Evolutionary conservation across 2,329 filamentous ascomycete genomes (phyloP).

Genomic region (Sphaerulina musiva): DNA sequence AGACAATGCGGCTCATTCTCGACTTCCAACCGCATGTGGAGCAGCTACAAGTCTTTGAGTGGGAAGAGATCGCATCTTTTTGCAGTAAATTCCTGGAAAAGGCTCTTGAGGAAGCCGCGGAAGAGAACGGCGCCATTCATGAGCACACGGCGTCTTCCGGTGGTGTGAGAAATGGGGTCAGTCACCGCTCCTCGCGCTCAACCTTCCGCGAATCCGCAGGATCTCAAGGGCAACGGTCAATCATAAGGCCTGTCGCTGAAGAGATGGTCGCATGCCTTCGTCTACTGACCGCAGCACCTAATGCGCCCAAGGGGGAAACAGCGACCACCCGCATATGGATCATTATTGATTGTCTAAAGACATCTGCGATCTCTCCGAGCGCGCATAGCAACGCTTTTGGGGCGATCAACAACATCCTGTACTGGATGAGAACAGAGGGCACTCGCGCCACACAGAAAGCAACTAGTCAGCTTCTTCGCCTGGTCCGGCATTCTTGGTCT

Average conservation of each 20-base stretch:
- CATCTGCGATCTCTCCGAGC: constrained; percentile 16
- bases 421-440: constrained; percentile 61
- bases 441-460: constrained; percentile 55
- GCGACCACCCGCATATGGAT: constrained; percentile 17
- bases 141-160: constrained; percentile 7
- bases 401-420: constrained; percentile 65
- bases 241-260: constrained; percentile 25
- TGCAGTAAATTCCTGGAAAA: constrained; percentile 55
- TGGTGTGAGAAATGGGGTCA: constrained; percentile 18
- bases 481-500: constrained; percentile 69
- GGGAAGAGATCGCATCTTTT: constrained; percentile 65
- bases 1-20: constrained; percentile 63
- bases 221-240: constrained; percentile 22
- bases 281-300: constrained; percentile 28
- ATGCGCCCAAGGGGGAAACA: constrained; percentile 24
- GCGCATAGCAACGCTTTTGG: constrained; percentile 66
- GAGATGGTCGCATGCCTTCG: constrained; percentile 29
- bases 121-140: constrained; percentile 10
- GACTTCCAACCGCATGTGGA: constrained; percentile 72
- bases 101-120: constrained; percentile 21
- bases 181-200: constrained; percentile 26
- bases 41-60: constrained; percentile 47
- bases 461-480: constrained; percentile 57
- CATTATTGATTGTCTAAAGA: constrained; percentile 48
- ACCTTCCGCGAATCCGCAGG: constrained; percentile 18